Base-by-base conservation (phyloP, 1,139 yeast genomes). In the Kodamaea plutei region DNA sequence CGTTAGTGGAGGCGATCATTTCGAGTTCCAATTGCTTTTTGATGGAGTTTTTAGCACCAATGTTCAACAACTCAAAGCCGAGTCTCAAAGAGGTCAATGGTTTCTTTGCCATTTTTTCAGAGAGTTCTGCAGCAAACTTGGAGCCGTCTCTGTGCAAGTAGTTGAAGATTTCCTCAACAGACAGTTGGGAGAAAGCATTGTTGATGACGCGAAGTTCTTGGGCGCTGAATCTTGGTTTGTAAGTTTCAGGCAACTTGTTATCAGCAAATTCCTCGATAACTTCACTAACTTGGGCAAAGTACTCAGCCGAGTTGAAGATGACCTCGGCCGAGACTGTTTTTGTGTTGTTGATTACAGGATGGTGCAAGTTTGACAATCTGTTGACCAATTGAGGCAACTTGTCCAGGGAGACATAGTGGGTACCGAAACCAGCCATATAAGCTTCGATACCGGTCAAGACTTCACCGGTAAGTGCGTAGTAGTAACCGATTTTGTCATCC, bases 401-500 rank as follows among this genome's bases (percentile, higher is more conserved):
- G 38, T 70, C 76, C 23, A 80, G 67, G 10, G 85, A 79, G 22
- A 91, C 80, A 50, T 77, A 91, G 56, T 91, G 98, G 16, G 98
- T 88, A 25, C 95, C 95, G 41, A 84, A 71, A 10, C 98, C 98
- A 9, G 83, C 72, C 41, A 80, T 58, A 50, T 88, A 79, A 10
- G 83, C 81, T 52, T 91, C 97, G 42, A 72, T 67, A 4, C 97
- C 97, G 37, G 61, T 56, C 44, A 91, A 60, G 18, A 83, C 68
- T 37, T 80, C 81, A 30, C 96, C 95, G 2, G 98, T 89, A 45
- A 91, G 65, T 10, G 95, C 93, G 40, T 87, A 64, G 56, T 84
- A 91, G 53, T 80, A 75, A 27, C 97, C 97, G 38, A 89, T 61
- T 49, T 84, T 77, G 38, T 85, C 87, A 49, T 84, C 91, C 40